Evolutionary conservation across 371 early-diverging fungal genomes (phyloP), one percentile per base, ranked within the genome.

Genomic region (Mucor lusitanicus): DNA sequence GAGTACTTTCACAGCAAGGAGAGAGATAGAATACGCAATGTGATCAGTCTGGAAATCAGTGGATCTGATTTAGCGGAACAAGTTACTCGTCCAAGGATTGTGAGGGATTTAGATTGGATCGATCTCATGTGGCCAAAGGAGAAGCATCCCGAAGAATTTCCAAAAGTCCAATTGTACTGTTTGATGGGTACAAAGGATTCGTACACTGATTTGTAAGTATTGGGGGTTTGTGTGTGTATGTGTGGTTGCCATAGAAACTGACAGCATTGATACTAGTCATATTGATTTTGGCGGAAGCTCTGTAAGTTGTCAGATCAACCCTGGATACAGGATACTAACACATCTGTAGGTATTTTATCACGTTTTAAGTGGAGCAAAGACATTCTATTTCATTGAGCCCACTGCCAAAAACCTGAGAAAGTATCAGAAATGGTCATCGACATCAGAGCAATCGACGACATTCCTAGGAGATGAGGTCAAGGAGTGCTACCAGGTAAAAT

Each of bases 201-300:
- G 6, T 96, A 91, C 72, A 96, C 95, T 19, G 96, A 96, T 68
- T 93, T 93, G 91, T 91, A 83, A 78, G 88, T 39, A 5, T 32
- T 0, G 39, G 0, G 17, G 15, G n/a, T n/a, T n/a, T n/a, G n/a
- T 59, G 37, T 59, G 3, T 23, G 21, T 37, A 11, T 21, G 13
- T 44, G 28, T 19, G 12, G 9, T 40, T 17, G 40, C 76, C 2
- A 13, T 39, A 19, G 11, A 8, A 4, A 27, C 13, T 32, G 3
- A 56, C 33, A 11, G 13, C 13, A 53, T 27, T 17, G 11, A n/a
- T n/a, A n/a, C 1, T 67, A 86, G 85, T 69, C 95, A 95, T 76
- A 89, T 96, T 62, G 97, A 96, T 78, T 95, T 96, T 78, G 95
- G 94, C 25, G 97, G 95, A 23, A 89, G 93, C 6, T 94, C 94